phyloP scores from a whole-genome alignment of 306 rosid genomes.

The Cucurbita pepo region DNA sequence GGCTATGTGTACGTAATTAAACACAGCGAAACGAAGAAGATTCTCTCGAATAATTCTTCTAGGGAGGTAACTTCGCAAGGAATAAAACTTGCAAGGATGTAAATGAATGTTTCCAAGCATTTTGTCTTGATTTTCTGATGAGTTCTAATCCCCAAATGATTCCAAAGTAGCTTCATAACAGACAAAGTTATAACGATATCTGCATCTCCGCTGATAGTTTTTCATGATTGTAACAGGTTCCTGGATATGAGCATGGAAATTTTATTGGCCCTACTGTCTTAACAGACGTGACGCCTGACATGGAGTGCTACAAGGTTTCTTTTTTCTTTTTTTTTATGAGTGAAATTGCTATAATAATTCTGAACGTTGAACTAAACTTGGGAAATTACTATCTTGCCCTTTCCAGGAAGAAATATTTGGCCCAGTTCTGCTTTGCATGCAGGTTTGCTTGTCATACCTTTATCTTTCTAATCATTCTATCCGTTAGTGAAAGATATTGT shows the following conservation, averaged over 20 bases:
- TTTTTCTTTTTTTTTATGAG: neutral
- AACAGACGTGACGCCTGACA: slow-evolving; percentile 39
- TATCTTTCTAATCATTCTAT: neutral
- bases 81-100: neutral
- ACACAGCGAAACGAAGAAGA: neutral
- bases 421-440: slow-evolving; percentile 80
- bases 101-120: neutral
- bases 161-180: neutral
- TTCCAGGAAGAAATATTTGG: slow-evolving; percentile 93
- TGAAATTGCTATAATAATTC: slow-evolving; percentile 5
- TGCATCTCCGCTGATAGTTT: neutral
- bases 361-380: slow-evolving; percentile 2
- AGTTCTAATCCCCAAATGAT: neutral
- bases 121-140: neutral
- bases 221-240: slow-evolving; percentile 40
- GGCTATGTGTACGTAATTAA: neutral
- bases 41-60: neutral
- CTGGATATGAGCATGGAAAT: slow-evolving; percentile 77
- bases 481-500: slow-evolving; percentile 2
- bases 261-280: slow-evolving; percentile 87
- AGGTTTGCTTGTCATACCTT: slow-evolving; percentile 29
- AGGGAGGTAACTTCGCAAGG: neutral
- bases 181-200: neutral
- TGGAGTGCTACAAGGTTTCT: slow-evolving; percentile 80
- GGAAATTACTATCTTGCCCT: slow-evolving; percentile 4